Percentiles rank a stretch among this genome's conserved stretches.
phyloP scores from a whole-genome alignment of 192 early-diverging fungal species.

The Phycomyces nitens region DNA sequence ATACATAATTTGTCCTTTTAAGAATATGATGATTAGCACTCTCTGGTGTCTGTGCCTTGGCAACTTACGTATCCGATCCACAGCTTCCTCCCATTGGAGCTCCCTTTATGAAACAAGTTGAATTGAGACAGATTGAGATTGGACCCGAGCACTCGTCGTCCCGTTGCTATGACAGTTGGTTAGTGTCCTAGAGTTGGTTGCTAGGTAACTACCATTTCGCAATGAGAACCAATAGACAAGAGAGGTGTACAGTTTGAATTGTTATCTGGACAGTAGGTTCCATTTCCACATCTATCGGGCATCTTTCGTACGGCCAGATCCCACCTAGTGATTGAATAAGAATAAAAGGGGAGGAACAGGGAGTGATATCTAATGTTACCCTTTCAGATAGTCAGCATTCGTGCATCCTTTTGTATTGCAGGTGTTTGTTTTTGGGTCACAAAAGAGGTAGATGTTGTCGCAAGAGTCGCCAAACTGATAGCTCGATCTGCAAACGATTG shows the following conservation, averaged over 20 bases:
- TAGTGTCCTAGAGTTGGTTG: no score
- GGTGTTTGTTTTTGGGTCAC: constrained; percentile 16
- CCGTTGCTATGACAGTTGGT: constrained; percentile 27
- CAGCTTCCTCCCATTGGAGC: constrained; percentile 32
- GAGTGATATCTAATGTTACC: constrained; percentile 2
- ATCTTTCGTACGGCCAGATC: constrained; percentile 6
- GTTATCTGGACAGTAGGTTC: constrained; percentile 35
- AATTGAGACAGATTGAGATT: constrained; percentile 33
- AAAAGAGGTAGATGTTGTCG: constrained; percentile 29
- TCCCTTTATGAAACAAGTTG: constrained; percentile 22
- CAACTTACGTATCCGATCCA: constrained; percentile 27
- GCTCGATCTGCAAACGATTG: no score
- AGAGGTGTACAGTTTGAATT: constrained; percentile 26
- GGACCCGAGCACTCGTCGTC: constrained; percentile 34
- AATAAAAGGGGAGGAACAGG: background rate
- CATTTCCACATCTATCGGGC: constrained; percentile 24
- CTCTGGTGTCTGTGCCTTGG: background rate
- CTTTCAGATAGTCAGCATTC: constrained; percentile 35
- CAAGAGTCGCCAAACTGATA: constrained; percentile 34
- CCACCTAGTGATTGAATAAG: constrained; percentile 16
- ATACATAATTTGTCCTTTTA: constrained; percentile 29
- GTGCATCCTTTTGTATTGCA: constrained; percentile 32
- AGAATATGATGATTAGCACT: no score
- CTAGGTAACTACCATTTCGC: constrained; percentile 38
- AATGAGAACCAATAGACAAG: constrained; percentile 11